Base-by-base conservation (phyloP, 441 rosid genomes). In the Adansonia madagascariensis region DNA sequence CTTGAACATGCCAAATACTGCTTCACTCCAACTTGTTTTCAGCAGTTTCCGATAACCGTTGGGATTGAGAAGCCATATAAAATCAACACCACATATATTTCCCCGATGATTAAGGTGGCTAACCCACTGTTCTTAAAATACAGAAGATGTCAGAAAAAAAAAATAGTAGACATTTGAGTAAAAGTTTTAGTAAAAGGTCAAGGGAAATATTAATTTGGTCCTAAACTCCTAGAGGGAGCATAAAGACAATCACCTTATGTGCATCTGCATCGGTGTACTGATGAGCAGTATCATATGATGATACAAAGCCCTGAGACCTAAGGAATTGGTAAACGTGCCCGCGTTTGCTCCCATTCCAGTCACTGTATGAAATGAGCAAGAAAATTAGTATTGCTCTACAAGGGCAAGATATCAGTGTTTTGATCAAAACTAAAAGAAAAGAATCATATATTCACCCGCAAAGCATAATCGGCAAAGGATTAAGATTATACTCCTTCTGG, bases 41-140 rank as follows among this genome's bases (percentile, higher is more conserved):
- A 90, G 85, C 56, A 92, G 78, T 75, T 91, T 90, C 59, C 91
- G 82, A 72, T 90, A 88, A 75, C 88, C 85, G 44, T 90, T 91
- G 73, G 98, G 98, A 86, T 94, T 94, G 20, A 94, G 88, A 80
- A 94, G 98, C 98, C 97, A 94, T 81, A 94, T 94, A 79, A 94
- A 94, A 68, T 94, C 98, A 64, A 94, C 98, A n/a, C 96, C 98
- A 18, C 98, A 94, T 78, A 92, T 82, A 81, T 94, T 89, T 52
- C 97, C 98, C 6, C 94, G 90, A 78, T 92, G 97, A 79, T 92
- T 94, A 66, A 83, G 89, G 82, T 94, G 98, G 84, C 98, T 94
- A 59, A 94, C 91, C 98, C 98, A 94, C 98, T 92, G 84, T 31
- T 67, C 17, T 67, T 46, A 79, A 77, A 55, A 67, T 6, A 67